Percentiles rank a stretch among this genome's conserved stretches.
These are phyloP conservation scores for Eucalyptus lansdowneana DNA, from an alignment of 345 rosid genomes.

Conservation along the genomic window DNA sequence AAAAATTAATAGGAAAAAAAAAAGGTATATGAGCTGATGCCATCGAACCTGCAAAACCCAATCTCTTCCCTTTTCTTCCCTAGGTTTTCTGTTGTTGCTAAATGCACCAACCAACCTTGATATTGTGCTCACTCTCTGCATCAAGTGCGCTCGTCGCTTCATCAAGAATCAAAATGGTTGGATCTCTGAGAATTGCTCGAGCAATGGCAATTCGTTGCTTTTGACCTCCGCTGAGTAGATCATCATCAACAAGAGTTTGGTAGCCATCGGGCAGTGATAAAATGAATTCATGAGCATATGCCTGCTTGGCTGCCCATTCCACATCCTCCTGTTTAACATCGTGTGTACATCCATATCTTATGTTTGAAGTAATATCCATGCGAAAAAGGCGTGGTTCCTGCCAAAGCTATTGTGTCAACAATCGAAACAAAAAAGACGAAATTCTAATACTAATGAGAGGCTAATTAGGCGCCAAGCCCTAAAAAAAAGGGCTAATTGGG, in stretches of 20 bases:
- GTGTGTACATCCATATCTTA: conserved; percentile 68
- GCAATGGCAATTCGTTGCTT: conserved; percentile 98
- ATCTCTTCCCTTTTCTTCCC: not conserved
- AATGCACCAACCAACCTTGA: conserved; percentile 38
- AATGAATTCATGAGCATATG: conserved; percentile 92
- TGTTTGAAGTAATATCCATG: conserved; percentile 79
- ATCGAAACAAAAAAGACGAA: not conserved
- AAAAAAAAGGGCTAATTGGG: not conserved
- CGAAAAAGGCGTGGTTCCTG: conserved; percentile 96
- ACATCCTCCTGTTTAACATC: conserved; percentile 63
- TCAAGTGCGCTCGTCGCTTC: conserved; percentile 96
- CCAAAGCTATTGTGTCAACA: not conserved
- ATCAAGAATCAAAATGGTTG: conserved; percentile 78
- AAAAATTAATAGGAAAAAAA: not conserved
- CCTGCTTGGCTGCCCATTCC: conserved; percentile 86
- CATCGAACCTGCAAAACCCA: not conserved
- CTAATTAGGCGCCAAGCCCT: not conserved
- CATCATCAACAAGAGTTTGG: conserved; percentile 82
- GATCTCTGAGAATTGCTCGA: conserved; percentile 93
- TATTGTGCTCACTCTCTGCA: conserved; percentile 96
- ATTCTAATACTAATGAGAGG: not conserved
- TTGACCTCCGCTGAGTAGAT: conserved; percentile 95
- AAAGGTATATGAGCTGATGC: not conserved
- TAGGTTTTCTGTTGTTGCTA: not conserved
- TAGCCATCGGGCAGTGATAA: conserved; percentile 76